Evolutionary conservation across 2,329 filamentous ascomycete genomes (phyloP).

Genomic region (Elsinoe fawcettii): DNA sequence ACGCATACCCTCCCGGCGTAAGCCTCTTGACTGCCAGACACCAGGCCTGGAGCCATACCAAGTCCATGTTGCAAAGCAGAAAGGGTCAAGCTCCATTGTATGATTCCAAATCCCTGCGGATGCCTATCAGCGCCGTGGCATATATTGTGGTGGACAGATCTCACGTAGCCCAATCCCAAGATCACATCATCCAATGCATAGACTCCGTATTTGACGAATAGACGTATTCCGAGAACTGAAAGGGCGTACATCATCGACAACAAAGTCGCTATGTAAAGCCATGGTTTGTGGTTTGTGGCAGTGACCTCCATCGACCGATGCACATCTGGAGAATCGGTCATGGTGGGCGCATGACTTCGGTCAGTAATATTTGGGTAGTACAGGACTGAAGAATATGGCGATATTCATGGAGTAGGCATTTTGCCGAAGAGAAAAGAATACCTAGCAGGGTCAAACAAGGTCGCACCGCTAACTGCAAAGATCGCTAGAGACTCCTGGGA

Average conservation of each 20-base stretch:
- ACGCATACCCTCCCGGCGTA: background rate
- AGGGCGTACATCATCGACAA: slow-evolving; percentile 11
- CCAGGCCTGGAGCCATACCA: background rate
- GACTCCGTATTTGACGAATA: background rate
- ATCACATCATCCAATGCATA: background rate
- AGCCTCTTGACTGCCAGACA: background rate
- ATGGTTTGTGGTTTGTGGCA: slow-evolving; percentile 8
- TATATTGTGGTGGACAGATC: background rate
- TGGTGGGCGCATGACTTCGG: background rate
- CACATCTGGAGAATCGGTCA: background rate
- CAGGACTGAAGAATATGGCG: background rate
- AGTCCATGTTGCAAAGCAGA: slow-evolving; percentile 6
- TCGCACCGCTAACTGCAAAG: no score
- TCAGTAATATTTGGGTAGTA: background rate
- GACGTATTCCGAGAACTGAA: slow-evolving; percentile 1
- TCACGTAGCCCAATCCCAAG: background rate
- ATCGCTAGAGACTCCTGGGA: no score
- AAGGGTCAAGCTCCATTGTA: background rate
- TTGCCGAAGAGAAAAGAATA: no score
- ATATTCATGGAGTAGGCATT: no score
- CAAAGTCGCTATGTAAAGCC: slow-evolving; percentile 13
- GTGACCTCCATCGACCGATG: slow-evolving; percentile 8
- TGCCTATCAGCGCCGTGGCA: background rate
- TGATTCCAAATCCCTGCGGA: background rate
- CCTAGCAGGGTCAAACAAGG: no score